phyloP scores from a whole-genome alignment of 2,329 filamentous ascomycete genomes.

The Colletotrichum tropicicola region DNA sequence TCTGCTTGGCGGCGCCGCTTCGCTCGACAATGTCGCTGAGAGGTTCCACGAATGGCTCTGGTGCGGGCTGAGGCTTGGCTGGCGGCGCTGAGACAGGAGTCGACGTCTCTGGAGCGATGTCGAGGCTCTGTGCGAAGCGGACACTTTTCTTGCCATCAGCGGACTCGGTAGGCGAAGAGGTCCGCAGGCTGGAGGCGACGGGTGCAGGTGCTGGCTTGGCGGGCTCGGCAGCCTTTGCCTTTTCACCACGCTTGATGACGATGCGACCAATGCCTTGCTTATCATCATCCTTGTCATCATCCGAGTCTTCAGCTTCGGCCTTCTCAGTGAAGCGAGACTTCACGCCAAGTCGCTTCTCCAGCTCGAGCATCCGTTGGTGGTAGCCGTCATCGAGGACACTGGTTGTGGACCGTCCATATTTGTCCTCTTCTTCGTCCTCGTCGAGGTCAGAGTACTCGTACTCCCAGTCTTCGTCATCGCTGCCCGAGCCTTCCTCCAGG shows the following conservation, averaged over 20 bases:
- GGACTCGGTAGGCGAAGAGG: slow-evolving; percentile 25
- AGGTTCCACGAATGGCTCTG: slow-evolving; percentile 52
- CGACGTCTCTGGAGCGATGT: slow-evolving; percentile 65
- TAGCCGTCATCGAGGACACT: slow-evolving; percentile 78
- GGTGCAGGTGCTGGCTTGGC: slow-evolving; percentile 9
- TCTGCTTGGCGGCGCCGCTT: slow-evolving; percentile 34
- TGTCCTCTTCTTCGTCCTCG: slow-evolving; percentile 76
- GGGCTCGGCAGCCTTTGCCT: slow-evolving; percentile 1
- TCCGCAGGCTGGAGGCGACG: slow-evolving; percentile 27
- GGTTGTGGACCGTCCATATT: slow-evolving; percentile 77
- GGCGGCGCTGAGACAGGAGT: background rate
- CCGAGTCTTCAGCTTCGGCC: slow-evolving; percentile 44
- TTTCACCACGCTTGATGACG: slow-evolving; percentile 49
- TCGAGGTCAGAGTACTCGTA: slow-evolving; percentile 60
- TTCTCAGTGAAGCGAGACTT: slow-evolving; percentile 55
- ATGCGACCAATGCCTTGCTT: slow-evolving; percentile 66
- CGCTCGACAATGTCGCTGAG: slow-evolving; percentile 64
- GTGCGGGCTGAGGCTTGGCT: slow-evolving; percentile 22
- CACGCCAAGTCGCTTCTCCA: slow-evolving; percentile 80
- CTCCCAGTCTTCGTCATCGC: slow-evolving; percentile 60
- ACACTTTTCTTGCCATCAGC: slow-evolving; percentile 72
- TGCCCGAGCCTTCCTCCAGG: slow-evolving; percentile 73
- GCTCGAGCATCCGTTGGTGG: slow-evolving; percentile 81
- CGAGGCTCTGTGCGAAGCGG: slow-evolving; percentile 79
- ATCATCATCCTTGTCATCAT: slow-evolving; percentile 43